phyloP scores from a whole-genome alignment of 345 rosid genomes.

The Arabis alpina region DNA sequence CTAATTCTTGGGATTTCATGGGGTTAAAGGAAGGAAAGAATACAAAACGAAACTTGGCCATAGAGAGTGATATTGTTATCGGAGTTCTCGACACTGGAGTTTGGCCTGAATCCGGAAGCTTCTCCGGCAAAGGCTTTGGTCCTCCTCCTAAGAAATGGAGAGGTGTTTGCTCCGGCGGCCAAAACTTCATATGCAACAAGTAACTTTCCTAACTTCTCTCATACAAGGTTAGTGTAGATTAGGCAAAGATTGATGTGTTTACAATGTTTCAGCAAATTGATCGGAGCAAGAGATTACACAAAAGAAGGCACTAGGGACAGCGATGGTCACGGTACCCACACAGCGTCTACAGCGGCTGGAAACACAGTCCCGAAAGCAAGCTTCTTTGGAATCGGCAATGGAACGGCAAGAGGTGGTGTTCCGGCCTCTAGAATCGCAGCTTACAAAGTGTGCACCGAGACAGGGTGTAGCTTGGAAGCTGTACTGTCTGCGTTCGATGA shows the following conservation, averaged over 20 bases:
- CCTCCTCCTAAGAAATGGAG: slow-evolving; percentile 61
- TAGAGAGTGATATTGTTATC: slow-evolving; percentile 42
- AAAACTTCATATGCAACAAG: slow-evolving; percentile 67
- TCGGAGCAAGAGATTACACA: slow-evolving; percentile 57
- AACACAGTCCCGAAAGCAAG: slow-evolving; percentile 35
- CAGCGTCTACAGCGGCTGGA: slow-evolving; percentile 62
- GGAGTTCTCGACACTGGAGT: slow-evolving; percentile 49
- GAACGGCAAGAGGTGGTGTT: slow-evolving; percentile 57
- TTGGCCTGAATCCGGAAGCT: slow-evolving; percentile 57
- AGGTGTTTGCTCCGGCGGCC: slow-evolving; percentile 51
- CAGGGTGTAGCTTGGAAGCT: neutral
- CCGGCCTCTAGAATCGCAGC: slow-evolving; percentile 58
- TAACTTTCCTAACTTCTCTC: neutral
- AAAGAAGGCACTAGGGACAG: slow-evolving; percentile 33
- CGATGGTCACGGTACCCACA: slow-evolving; percentile 58
- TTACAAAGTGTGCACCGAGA: slow-evolving; percentile 41
- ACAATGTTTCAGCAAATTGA: slow-evolving; percentile 37
- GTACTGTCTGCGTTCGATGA: slow-evolving; percentile 62
- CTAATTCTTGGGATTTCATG: slow-evolving; percentile 65
- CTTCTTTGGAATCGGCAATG: slow-evolving; percentile 51
- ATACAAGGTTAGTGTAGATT: too few relatives aligned
- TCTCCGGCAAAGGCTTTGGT: slow-evolving; percentile 47
- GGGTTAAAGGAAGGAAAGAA: slow-evolving; percentile 41
- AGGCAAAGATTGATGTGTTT: too few relatives aligned
- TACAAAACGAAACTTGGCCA: neutral